Conservation (phyloP, 257 asterid genomes). For the Voacanga thouarsii region DNA sequence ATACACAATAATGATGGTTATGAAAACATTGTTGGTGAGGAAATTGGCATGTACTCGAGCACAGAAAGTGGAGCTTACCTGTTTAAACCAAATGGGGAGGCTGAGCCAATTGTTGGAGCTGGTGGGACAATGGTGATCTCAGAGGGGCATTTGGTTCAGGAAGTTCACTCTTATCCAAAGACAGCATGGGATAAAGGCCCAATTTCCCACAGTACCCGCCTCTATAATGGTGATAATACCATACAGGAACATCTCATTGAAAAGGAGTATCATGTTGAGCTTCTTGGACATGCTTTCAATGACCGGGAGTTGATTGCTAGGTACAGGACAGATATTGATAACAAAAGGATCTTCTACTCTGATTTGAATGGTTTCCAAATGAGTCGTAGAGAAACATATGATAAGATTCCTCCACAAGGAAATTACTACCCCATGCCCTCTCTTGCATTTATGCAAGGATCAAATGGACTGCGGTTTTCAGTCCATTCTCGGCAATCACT, state of each 20-base stretch:
- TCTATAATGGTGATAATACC: slow-evolving; percentile 53
- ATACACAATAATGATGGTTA: slow-evolving; percentile 51
- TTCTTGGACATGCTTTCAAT: slow-evolving; percentile 55
- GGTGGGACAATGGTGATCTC: slow-evolving; percentile 69
- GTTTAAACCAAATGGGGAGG: slow-evolving; percentile 86
- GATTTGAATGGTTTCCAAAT: slow-evolving; percentile 94
- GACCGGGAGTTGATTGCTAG: slow-evolving; percentile 72
- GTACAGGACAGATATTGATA: slow-evolving; percentile 67
- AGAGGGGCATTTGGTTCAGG: slow-evolving; percentile 80
- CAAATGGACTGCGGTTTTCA: slow-evolving; percentile 74
- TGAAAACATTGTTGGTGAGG: slow-evolving; percentile 57
- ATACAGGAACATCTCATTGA: slow-evolving; percentile 75
- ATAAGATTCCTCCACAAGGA: slow-evolving; percentile 92
- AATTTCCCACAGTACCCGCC: slow-evolving; percentile 81
- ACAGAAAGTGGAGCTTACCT: slow-evolving; percentile 90
- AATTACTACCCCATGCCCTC: slow-evolving; percentile 97
- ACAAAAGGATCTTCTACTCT: slow-evolving; percentile 67
- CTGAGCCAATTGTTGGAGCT: slow-evolving; percentile 50
- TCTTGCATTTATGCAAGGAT: slow-evolving; percentile 79
- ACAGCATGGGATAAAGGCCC: slow-evolving; percentile 69
- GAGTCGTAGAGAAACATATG: slow-evolving; percentile 93
- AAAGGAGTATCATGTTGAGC: slow-evolving; percentile 97
- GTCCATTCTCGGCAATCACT: slow-evolving; percentile 82
- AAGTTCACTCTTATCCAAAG: slow-evolving; percentile 70
- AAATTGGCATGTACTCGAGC: slow-evolving; percentile 77